These are phyloP conservation scores for Exophiala phaeomuriformis DNA, from an alignment of 2,329 filamentous ascomycete species.

Conservation along the genomic window DNA sequence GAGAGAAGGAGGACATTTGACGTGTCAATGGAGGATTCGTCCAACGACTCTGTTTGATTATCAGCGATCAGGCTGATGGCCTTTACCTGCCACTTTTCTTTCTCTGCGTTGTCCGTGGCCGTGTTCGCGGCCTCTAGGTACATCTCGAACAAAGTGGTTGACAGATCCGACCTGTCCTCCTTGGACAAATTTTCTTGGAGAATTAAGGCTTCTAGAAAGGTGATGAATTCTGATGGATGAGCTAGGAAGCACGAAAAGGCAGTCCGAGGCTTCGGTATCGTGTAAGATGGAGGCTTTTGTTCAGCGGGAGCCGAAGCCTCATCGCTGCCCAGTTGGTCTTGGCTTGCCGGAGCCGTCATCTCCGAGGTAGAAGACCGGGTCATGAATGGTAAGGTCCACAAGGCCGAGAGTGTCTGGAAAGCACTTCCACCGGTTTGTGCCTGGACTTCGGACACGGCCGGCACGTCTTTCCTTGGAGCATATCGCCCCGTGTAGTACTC, in stretches of 20 bases:
- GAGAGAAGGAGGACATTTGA: conserved; percentile 91
- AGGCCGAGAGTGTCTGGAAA: conserved; percentile 75
- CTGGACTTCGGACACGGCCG: conserved; percentile 43
- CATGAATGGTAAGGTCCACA: conserved; percentile 81
- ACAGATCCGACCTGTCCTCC: conserved; percentile 74
- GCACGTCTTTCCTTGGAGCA: conserved; percentile 60
- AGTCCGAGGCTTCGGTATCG: conserved; percentile 70
- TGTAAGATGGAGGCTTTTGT: conserved; percentile 52
- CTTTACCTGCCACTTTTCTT: conserved; percentile 80
- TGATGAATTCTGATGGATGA: conserved; percentile 82
- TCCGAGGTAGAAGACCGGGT: conserved; percentile 52
- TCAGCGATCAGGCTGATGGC: conserved; percentile 77
- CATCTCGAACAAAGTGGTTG: conserved; percentile 96
- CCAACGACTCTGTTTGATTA: conserved; percentile 45
- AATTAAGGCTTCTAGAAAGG: conserved; percentile 84
- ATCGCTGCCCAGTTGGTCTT: conserved; percentile 32
- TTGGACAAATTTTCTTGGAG: conserved; percentile 62
- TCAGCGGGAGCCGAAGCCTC: conserved; percentile 28
- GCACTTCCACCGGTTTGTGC: conserved; percentile 58
- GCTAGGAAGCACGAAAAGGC: conserved; percentile 97
- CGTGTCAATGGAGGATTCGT: conserved; percentile 65
- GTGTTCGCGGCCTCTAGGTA: conserved; percentile 83
- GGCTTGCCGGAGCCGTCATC: conserved; percentile 47
- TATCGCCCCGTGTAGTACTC: conserved; percentile 90
- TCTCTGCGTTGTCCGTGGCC: conserved; percentile 54